Base-by-base conservation (phyloP, 2,329 filamentous ascomycete genomes). In the Microsporum ferrugineum region DNA sequence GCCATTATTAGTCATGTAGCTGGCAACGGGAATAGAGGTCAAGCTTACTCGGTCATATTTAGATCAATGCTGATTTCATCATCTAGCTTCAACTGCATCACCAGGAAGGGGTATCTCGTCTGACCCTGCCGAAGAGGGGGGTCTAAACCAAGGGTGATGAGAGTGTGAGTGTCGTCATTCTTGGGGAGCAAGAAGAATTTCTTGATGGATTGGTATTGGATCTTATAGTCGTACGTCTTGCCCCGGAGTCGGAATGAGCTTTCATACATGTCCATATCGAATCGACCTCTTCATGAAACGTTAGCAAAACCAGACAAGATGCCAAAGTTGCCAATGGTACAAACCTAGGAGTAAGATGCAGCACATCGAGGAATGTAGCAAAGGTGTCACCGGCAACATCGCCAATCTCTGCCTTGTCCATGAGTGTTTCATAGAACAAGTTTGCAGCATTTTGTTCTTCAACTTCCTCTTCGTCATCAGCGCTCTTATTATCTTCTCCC, bases 141-240 rank as follows among this genome's bases (percentile, higher is more conserved):
- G 70, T 99, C 94, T 39, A 99, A 81, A 60, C 95, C 94, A 66
- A 99, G 87, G 65, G 90, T 92, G 66, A 99, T 89, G 79, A 99
- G 88, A 66, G 88, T 91, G 73, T 99, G 94, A 68, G 94, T 84
- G 67, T 99, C 94, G 73, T 99, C 94, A n/a, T 94, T 94, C 78
- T 99, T 99, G 56, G 94, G 94, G 4, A 99, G 84, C 34, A 97
- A 84, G 86, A 99, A 96, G 73, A 97, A 97, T 75, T 97, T 97
- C 81, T 99, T 99, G 77, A 97, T 91, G 57, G 87, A 85, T 62
- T 96, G 89, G 76, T 96, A 99, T 74, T 96, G 91, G 66, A 99
- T 97, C 83, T 99, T 99, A 84, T 99, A 99, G 79, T 99, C 95
- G 80, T 99, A 99, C 29, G 94, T 99, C 79, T 99, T 99, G 70